phyloP scores from a whole-genome alignment of 495 filamentous ascomycete species.

The Amniculicola lignicola region DNA sequence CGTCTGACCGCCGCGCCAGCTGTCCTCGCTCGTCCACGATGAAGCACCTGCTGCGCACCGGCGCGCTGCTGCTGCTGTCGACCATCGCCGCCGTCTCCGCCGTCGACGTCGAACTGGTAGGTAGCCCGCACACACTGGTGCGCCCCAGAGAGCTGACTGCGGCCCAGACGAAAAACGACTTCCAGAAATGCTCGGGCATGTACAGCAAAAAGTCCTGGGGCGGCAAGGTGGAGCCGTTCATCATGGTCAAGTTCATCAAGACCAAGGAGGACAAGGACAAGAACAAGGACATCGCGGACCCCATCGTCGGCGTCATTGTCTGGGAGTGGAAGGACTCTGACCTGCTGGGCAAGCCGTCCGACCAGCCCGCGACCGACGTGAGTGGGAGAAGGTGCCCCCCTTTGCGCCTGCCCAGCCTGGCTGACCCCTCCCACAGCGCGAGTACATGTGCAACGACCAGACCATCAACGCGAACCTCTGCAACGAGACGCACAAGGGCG shows the following conservation, averaged over 20 bases:
- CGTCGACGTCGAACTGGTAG: conserved; percentile 34
- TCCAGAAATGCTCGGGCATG: conserved; percentile 95
- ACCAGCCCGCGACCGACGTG: conserved; percentile 24
- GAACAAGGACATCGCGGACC: conserved; percentile 54
- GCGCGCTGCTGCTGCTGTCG: conserved; percentile 26
- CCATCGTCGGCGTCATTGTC: conserved; percentile 78
- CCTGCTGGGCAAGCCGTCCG: conserved; percentile 59
- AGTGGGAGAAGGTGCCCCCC: conserved; percentile 22
- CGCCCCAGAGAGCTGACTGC: conserved; percentile 34
- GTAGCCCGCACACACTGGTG: background rate
- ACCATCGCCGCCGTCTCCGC: conserved; percentile 25
- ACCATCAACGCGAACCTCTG: conserved; percentile 67
- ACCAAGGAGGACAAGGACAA: conserved; percentile 52
- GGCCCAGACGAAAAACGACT: conserved; percentile 71
- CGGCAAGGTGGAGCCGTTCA: conserved; percentile 82
- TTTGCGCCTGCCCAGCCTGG: conserved; percentile 21
- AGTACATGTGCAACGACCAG: conserved; percentile 72
- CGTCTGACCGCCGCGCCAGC: conserved; percentile 19
- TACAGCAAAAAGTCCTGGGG: conserved; percentile 90
- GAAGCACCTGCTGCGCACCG: conserved; percentile 25
- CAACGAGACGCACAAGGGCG: conserved; percentile 69
- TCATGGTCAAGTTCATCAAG: conserved; percentile 77
- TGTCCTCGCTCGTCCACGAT: conserved; percentile 27
- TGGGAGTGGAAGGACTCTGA: conserved; percentile 90
- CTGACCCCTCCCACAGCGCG: conserved; percentile 46